Percentiles rank a stretch among this genome's conserved stretches.
These are phyloP conservation scores for Styphnolobium japonicum DNA, from an alignment of 306 rosid species.

Conservation along the genomic window DNA sequence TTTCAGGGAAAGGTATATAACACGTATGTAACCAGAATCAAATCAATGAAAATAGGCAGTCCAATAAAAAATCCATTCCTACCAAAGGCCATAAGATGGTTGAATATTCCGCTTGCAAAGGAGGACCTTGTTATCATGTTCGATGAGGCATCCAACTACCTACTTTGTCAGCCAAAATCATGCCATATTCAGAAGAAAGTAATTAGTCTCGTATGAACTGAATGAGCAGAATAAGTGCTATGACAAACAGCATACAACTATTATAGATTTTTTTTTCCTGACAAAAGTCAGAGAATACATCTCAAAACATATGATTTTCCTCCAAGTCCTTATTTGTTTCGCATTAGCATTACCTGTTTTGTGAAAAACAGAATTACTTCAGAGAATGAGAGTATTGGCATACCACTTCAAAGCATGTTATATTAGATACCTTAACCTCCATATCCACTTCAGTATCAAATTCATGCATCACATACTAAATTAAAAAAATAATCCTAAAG, in stretches of 20 bases:
- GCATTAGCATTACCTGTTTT: not conserved
- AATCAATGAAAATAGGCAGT: conserved; percentile 18
- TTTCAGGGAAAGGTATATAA: not conserved
- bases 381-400: not conserved
- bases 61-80: conserved; percentile 28
- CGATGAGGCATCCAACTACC: conserved; percentile 96
- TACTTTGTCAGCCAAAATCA: conserved; percentile 40
- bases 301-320: conserved; percentile 1
- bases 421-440: not conserved
- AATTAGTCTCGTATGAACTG: conserved; percentile 10
- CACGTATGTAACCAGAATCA: not conserved
- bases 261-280: not conserved
- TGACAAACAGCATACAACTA: conserved; percentile 12
- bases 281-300: conserved; percentile 1
- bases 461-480: not conserved
- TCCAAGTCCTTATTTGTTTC: not conserved
- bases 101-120: conserved; percentile 98
- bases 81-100: conserved; percentile 97
- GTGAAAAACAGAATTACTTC: not conserved
- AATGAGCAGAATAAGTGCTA: not conserved
- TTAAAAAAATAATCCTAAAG: not conserved
- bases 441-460: conserved; percentile 7
- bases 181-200: conserved; percentile 26
- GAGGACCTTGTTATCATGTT: conserved; percentile 73
- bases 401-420: not conserved